These are phyloP conservation scores for Vigna trinervia DNA, from an alignment of 306 rosid species.

Conservation along the genomic window DNA sequence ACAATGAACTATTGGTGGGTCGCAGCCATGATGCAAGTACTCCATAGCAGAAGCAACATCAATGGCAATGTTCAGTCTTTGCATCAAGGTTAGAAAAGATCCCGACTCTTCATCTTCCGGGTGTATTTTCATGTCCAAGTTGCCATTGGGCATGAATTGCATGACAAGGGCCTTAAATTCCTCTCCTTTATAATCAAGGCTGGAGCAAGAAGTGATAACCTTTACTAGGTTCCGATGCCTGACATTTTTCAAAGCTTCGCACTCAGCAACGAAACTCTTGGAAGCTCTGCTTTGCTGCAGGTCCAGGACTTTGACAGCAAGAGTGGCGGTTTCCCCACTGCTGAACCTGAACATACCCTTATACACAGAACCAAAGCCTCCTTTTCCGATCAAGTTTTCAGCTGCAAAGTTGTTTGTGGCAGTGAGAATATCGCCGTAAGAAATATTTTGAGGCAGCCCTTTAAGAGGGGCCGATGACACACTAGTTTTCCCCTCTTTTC, in stretches of 20 bases:
- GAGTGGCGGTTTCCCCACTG: conserved; percentile 50
- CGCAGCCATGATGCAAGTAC: conserved; percentile 57
- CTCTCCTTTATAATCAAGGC: conserved; percentile 50
- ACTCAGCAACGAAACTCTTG: conserved; percentile 52
- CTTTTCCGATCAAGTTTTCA: conserved; percentile 79
- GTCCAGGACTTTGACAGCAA: conserved; percentile 58
- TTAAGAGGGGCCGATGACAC: conserved; percentile 4
- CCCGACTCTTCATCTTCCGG: conserved; percentile 39
- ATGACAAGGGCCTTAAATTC: conserved; percentile 54
- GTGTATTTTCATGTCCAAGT: conserved; percentile 46
- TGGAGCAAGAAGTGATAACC: conserved; percentile 51
- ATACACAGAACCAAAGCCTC: conserved; percentile 81
- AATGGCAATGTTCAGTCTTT: conserved; percentile 50
- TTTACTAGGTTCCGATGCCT: conserved; percentile 54
- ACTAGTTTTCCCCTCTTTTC: conserved; percentile 13
- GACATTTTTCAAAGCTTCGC: conserved; percentile 49
- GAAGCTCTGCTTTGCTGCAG: conserved; percentile 51
- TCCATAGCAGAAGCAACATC: conserved; percentile 58
- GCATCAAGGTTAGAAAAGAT: conserved; percentile 38
- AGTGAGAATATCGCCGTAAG: conserved; percentile 67
- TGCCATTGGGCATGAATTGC: conserved; percentile 57
- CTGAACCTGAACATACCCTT: conserved; percentile 68
- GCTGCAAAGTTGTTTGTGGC: conserved; percentile 85
- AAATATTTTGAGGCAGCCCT: conserved; percentile 43
- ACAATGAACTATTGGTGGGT: conserved; percentile 59